Base-by-base conservation (phyloP, 2,329 filamentous ascomycete genomes). In the Pseudocercospora pini-densiflorae region DNA sequence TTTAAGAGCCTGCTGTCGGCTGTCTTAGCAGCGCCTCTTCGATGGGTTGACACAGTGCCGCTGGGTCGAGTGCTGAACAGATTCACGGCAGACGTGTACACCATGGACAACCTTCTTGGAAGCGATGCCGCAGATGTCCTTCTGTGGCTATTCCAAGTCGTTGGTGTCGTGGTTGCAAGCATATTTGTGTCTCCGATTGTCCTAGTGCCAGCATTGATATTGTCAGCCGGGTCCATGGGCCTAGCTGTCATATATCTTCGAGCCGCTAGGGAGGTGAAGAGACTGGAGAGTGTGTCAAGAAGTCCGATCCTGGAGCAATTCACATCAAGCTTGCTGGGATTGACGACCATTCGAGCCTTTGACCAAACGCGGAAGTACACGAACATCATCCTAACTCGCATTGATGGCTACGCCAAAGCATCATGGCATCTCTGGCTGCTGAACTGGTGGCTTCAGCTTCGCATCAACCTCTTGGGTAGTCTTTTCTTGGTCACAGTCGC, bases 51-150 rank as follows among this genome's bases (percentile, higher is more conserved):
- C 75, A 91, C 94, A 2, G 97, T 94, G 0, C 94, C 94, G 1
- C 85, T 97, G 0, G 94, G 94, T 10, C 93, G 97, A 79, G 84
- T 98, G 72, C 97, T 97, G 89, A 97, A 97, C 80, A 88, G 94
- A 10, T 97, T 98, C 80, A 97, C 93, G 78, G 97, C 97, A 79
- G 94, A 97, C 77, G 86, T 97, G 9, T 93, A 97, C 77, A 89
- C 92, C 6, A 85, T 97, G 21, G 94, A 97, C 72, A 67, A 67
- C 23, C 29, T 57, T 9, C 24, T 68, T 3, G 36, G 29, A 19
- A 63, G 62, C 45, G 45, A 12, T 24, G 47, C 10, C 14, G 63
- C 93, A 97, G 77, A 5, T 60, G 64, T 43, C 21, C 66, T 40
- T 24, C 57, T 21, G 31, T 36, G 23, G 47, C 36, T 19, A 49